Evolutionary conservation across 2,329 filamentous ascomycete species (phyloP), one percentile per base, ranked within the genome.

Genomic region (Alternaria arborescens): DNA sequence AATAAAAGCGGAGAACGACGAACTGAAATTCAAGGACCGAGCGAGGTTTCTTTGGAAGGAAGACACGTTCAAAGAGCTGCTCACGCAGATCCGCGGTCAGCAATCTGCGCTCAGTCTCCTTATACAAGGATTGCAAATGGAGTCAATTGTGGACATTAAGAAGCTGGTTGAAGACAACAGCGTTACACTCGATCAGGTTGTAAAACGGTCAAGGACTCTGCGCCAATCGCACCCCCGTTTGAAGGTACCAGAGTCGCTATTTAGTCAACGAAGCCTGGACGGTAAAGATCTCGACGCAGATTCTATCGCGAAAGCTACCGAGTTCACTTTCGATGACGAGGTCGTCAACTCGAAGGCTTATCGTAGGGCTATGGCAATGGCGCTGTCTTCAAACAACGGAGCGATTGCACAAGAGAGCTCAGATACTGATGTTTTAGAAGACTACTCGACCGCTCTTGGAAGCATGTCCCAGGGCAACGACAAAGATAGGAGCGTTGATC

Each of bases 81-180:
- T 78, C 47, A 70, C 69, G 22, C 75, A 77, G 59, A 74, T 77
- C 22, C 69, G 75, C 22, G 75, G 74, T 2, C 74, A 77, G 47
- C 75, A 78, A 42, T 71, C 71, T 8, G 73, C 74, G 0, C 64
- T 78, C 5, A 73, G 64, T 34, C 46, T 78, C 20, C 65, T 78
- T 12, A 70, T 78, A 16, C 76, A 78, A 44, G 72, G 70, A 8
- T 52, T 77, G n/a, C 76, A 77, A 44, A 76, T 76, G 71, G 71
- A 77, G 58, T 77, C 74, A 4, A 69, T 77, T 54, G 62, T 68
- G 18, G 75, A 77, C 18, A 74, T 77, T 24, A 70, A 68, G 58
- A 66, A 66, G 52, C 58, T 77, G 11, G 62, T 78, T 3, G 59
- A 69, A 28, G 68, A 73, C 10, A 77, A 77, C 38, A 73, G 67